Evolutionary conservation across 2,329 filamentous ascomycete species (phyloP), one percentile per base, ranked within the genome.

Genomic region (Pyrenophora seminiperda): DNA sequence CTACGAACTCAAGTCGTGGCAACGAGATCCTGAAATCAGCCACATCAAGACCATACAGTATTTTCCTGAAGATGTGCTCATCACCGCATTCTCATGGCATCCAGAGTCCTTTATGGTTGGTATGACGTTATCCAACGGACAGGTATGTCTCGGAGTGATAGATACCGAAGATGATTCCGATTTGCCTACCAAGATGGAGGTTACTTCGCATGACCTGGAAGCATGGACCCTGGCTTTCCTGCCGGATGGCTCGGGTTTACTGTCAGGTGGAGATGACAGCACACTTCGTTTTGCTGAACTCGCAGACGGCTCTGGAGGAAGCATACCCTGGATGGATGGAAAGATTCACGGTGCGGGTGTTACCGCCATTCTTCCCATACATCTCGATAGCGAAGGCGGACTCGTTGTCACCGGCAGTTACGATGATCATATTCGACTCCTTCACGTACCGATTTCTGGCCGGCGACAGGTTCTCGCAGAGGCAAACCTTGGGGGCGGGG

Each of bases 361-460:
- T 1, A 96, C 92, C 0, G 85, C 90, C 2, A 94, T 97, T 45
- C 73, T 97, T 2, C 90, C 91, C 0, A 75, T 96, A 2, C 76
- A 80, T 7, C 75, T 76, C 3, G 51, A 61, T 34, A 54, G 49
- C 18, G 77, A 79, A 1, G 50, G 55, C 7, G 77, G 79, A 3
- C 66, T 94, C 4, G 72, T 96, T 2, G 65, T 96, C 2, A 97
- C 92, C 0, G 94, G 94, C 3, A 95, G 90, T 67, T 99, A 97
- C 66, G 94, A 97, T 63, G 92, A 97, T 62, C 79, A 81, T 53
- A 77, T 97, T 14, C 83, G 93, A 10, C 77, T 96, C 1, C 81
- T 89, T 40, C 71, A 79, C 1, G 74, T 58, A 68, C 65, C 72
- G 3, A 20, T 49, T 2, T 38, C 63, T 9, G 71, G 76, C 13